Evolutionary conservation across 495 filamentous ascomycete genomes (phyloP).

Genomic region (Friedmanniomyces endolithicus): DNA sequence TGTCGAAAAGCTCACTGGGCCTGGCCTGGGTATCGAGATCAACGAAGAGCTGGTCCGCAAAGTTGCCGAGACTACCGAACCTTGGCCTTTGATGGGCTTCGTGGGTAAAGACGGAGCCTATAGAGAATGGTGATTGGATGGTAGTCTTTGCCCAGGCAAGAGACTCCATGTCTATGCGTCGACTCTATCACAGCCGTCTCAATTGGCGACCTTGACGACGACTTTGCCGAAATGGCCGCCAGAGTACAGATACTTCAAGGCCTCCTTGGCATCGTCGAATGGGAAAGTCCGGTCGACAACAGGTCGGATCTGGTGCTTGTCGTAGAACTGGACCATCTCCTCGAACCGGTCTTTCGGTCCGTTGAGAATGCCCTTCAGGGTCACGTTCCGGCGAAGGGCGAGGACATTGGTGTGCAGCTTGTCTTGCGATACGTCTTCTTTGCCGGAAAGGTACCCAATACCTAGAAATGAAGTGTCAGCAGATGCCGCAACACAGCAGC

Average conservation of each 20-base stretch:
- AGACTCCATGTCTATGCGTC: neutral
- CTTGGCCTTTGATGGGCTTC: constrained; percentile 52
- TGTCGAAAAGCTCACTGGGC: constrained; percentile 47
- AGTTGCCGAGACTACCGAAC: constrained; percentile 37
- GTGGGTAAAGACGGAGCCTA: constrained; percentile 58
- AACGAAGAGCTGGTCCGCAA: constrained; percentile 54
- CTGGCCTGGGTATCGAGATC: constrained; percentile 63
- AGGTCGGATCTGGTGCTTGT: constrained; percentile 24
- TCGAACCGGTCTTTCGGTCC: constrained; percentile 19
- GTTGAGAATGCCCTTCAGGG: constrained; percentile 22
- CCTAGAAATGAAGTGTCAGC: neutral
- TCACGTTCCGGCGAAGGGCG: constrained; percentile 16
- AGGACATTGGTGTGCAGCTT: constrained; percentile 17
- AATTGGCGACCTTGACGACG: constrained; percentile 8
- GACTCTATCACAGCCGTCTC: neutral
- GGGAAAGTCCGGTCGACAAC: constrained; percentile 25
- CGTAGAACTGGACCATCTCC: constrained; percentile 28
- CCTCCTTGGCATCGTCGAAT: constrained; percentile 31
- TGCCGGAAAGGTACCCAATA: constrained; percentile 20
- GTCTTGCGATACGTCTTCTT: constrained; percentile 11
- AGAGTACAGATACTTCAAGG: constrained; percentile 38
- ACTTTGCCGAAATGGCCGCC: constrained; percentile 20
- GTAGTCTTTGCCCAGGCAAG: neutral
- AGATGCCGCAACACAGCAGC: neutral
- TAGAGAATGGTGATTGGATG: constrained; percentile 49